Evolutionary conservation across 2,329 filamentous ascomycete genomes (phyloP).

Genomic region (Fusarium buharicum): DNA sequence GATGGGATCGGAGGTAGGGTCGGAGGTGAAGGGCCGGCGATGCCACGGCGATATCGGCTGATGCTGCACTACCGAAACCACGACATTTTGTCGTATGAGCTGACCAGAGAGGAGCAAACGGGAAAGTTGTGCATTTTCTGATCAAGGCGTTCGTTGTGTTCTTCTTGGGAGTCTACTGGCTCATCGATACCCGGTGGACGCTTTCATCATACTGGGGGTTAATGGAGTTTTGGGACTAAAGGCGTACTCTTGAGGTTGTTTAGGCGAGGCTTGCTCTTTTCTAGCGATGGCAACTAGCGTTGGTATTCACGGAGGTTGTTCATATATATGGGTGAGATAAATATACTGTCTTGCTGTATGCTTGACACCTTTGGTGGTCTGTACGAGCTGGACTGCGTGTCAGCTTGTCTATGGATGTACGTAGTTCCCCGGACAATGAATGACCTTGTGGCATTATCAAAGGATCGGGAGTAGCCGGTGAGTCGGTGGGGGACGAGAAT

Average conservation of each 20-base stretch:
- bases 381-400: neutral
- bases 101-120: slow-evolving; percentile 58
- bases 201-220: slow-evolving; percentile 14
- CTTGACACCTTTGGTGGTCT: neutral
- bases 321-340: neutral
- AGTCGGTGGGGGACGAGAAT: slow-evolving; percentile 9
- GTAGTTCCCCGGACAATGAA: neutral
- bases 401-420: neutral
- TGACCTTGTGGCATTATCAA: no score
- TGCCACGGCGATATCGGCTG: slow-evolving; percentile 68
- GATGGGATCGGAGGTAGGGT: slow-evolving; percentile 38
- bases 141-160: slow-evolving; percentile 27
- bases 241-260: neutral
- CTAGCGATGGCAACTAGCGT: slow-evolving; percentile 2
- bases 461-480: slow-evolving; percentile 22
- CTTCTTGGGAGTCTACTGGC: slow-evolving; percentile 19
- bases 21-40: slow-evolving; percentile 29
- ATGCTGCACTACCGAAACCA: slow-evolving; percentile 79
- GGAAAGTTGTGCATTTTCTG: slow-evolving; percentile 52
- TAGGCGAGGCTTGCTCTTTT: neutral
- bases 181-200: slow-evolving; percentile 33
- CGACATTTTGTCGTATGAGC: slow-evolving; percentile 75
- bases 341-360: neutral
- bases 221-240: slow-evolving; percentile 17
- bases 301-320: neutral